These are phyloP conservation scores for Kwoniella dejecticola DNA, from an alignment of 768 basidiomycete species.

Conservation along the genomic window DNA sequence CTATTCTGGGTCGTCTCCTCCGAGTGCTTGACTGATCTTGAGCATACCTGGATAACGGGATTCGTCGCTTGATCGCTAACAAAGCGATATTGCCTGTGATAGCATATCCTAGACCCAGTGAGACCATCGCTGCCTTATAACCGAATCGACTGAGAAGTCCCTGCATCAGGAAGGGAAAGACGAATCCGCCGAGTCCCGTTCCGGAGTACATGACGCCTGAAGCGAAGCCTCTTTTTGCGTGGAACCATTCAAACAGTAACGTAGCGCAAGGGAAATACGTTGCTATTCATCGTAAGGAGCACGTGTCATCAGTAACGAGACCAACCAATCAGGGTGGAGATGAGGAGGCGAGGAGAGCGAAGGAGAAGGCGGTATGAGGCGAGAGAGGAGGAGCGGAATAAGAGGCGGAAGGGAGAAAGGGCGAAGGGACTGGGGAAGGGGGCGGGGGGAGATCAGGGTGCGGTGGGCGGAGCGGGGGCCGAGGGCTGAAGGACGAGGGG, in stretches of 20 bases:
- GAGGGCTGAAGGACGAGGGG: no score
- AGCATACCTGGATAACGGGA: slow-evolving; percentile 32
- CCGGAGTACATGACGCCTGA: slow-evolving; percentile 48
- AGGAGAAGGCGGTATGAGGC: no score
- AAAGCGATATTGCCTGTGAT: slow-evolving; percentile 29
- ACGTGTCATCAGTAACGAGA: neutral
- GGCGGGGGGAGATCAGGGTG: no score
- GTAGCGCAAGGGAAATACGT: slow-evolving; percentile 44
- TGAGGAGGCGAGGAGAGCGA: no score
- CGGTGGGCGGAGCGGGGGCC: no score
- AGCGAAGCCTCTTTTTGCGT: slow-evolving; percentile 41
- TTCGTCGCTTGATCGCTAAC: slow-evolving; percentile 40
- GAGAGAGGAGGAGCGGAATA: no score
- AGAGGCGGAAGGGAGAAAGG: no score
- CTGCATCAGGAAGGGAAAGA: slow-evolving; percentile 49
- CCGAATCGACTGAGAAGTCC: slow-evolving; percentile 40
- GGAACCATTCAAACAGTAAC: slow-evolving; percentile 52
- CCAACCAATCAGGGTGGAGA: no score
- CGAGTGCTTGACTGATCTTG: neutral
- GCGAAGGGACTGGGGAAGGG: no score
- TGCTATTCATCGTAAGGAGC: slow-evolving; percentile 3
- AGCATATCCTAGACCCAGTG: slow-evolving; percentile 38
- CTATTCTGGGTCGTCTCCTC: slow-evolving; percentile 9
- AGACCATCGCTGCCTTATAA: slow-evolving; percentile 50
- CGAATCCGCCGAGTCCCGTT: slow-evolving; percentile 42